Base-by-base conservation (phyloP, 1,284 basidiomycete species). In the Flammula alnicola region DNA sequence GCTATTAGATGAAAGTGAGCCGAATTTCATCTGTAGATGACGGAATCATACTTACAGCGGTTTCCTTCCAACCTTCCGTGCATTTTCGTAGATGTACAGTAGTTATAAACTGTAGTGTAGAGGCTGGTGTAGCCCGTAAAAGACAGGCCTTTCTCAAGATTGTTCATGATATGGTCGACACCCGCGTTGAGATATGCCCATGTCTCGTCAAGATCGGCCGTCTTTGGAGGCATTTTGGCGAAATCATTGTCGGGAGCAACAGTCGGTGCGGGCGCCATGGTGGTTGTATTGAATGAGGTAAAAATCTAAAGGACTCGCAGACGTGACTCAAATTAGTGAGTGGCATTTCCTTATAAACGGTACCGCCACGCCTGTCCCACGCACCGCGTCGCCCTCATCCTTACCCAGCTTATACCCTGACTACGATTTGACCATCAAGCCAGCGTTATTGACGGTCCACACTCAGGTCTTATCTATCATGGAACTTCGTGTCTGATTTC, bases 51-150 rank as follows among this genome's bases (percentile, higher is more conserved):
- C 80, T 65, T 60, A 90, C 88, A 83, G 61, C 87, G 75, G 56
- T 81, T 83, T 2, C 78, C 78, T 51, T 86, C 84, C 32, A 78
- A 65, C 35, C 76, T 75, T 36, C 78, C 81, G 58, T 87, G 85
- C 83, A 93, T 89, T 64, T 89, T 86, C n/a, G 86, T 90, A 19
- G 86, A 90, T 17, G 93, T 98, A 69, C 95, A 98, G 67, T 95
- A 98, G 74, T 98, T 96, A 80, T 98, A 98, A 7, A 92, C 91
- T 33, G 93, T 89, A 46, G 92, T 94, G 71, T 97, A 98, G 47
- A 96, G 81, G 62, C 86, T 84, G 77, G 96, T 95, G 73, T 98
- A 98, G 66, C 91, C 93, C 49, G 85, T 83, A 73, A 94, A 95
- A 22, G 91, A 91, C 65, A 98, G 89, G 52, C 95, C 95, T 12